Base-by-base conservation (phyloP, 176 grass and related monocot species). In the Cenchrus fungigraminus region DNA sequence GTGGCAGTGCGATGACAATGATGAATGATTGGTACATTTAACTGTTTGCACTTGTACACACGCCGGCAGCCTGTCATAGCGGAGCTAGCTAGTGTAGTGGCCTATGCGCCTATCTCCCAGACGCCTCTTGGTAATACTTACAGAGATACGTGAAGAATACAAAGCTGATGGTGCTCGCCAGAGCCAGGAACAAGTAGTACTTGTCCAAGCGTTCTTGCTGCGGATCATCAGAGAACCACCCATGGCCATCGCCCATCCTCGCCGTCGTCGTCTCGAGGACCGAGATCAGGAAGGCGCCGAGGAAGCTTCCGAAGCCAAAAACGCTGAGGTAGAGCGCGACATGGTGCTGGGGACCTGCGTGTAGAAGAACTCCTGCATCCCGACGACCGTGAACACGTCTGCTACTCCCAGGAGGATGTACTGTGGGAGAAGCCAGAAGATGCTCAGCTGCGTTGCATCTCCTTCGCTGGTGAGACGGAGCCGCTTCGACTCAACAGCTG, bases 301-400 rank as follows among this genome's bases (percentile, higher is more conserved):
- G 83, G 86, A 89, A 91, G 88, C 90, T 92, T 3, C 94, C 94
- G 11, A 92, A 82, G 63, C 92, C 92, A 63, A 90, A 94, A 7
- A 97, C 91, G 25, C 91, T 97, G 29, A 93, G 75, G 75, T 97
- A 92, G 68, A 94, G 91, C 9, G 82, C 91, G 42, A 97, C 92
- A 97, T 94, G 3, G 90, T 94, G 37, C 3, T n/a, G 1, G 40
- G 67, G 17, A 69, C 67, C 67, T 69, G 67, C 37, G 40, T 45
- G 67, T 69, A 69, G 67, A 69, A 69, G 40, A 45, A 69, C 17
- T 69, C 66, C 40, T 69, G 89, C 89, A 97, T 94, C 12, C 94
- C 90, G 0, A 94, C 90, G 3, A 94, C 90, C 1, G 94, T 89
- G 40, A 69, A 69, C 34, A 90, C 86, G 19, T 94, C 90, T 0